Percentiles rank a stretch among this genome's conserved stretches.
phyloP scores from a whole-genome alignment of 2,329 filamentous ascomycete species.

The Chrysosporium queenslandicum region DNA sequence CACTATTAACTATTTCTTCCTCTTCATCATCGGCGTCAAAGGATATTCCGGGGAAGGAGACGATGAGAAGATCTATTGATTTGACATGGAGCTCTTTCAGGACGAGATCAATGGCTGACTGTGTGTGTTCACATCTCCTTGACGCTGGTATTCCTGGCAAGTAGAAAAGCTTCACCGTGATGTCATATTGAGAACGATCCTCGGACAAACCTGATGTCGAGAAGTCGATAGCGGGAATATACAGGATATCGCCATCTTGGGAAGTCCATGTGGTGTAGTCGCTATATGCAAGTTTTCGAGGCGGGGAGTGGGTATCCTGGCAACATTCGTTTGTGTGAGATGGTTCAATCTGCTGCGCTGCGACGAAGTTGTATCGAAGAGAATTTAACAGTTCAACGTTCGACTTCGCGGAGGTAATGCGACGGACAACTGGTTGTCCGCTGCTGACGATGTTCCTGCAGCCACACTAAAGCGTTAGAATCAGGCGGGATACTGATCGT shows the following conservation, averaged over 20 bases:
- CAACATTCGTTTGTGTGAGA: constrained; percentile 23
- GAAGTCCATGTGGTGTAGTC: constrained; percentile 56
- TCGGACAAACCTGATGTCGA: constrained; percentile 62
- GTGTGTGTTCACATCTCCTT: constrained; percentile 58
- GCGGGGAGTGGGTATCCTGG: constrained; percentile 11
- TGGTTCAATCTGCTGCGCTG: constrained; percentile 54
- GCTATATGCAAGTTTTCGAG: constrained; percentile 20
- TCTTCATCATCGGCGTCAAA: constrained; percentile 90
- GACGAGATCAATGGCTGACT: constrained; percentile 70
- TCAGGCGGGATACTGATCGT: not conserved
- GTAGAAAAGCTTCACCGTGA: constrained; percentile 93
- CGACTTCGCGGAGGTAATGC: constrained; percentile 66
- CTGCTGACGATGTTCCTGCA: constrained; percentile 71
- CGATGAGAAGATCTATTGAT: constrained; percentile 76
- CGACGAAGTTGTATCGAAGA: constrained; percentile 70
- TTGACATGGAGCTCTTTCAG: constrained; percentile 65
- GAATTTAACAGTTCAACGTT: constrained; percentile 89
- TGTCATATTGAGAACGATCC: constrained; percentile 76
- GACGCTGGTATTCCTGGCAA: constrained; percentile 59
- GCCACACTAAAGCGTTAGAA: constrained; percentile 7
- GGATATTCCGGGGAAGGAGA: constrained; percentile 84
- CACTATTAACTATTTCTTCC: constrained; percentile 51
- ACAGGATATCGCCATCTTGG: constrained; percentile 49
- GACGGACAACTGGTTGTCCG: constrained; percentile 73
- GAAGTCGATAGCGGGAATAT: constrained; percentile 70